Percentiles rank a stretch among this genome's conserved stretches.
phyloP scores from a whole-genome alignment of 768 basidiomycete species.

The Pulveroboletus sp. region DNA sequence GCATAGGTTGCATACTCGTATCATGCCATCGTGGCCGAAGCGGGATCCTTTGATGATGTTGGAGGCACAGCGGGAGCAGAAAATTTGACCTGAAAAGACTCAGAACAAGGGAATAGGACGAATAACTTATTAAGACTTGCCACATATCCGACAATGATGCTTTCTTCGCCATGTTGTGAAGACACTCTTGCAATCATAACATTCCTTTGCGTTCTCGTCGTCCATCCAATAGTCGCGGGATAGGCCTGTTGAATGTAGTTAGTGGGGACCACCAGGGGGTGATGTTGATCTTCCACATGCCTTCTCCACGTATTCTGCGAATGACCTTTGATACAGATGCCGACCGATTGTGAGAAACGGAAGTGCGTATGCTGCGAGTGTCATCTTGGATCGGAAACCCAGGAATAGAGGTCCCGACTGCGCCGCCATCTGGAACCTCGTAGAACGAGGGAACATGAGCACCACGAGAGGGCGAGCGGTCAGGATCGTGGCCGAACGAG shows the following conservation, averaged over 20 bases:
- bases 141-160: conserved; percentile 97
- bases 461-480: conserved; percentile 51
- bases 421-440: conserved; percentile 51
- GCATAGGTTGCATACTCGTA: conserved; percentile 94
- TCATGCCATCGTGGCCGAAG: conserved; percentile 92
- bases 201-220: conserved; percentile 91
- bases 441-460: conserved; percentile 47
- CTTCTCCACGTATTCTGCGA: conserved; percentile 85
- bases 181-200: conserved; percentile 90
- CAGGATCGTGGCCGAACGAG: conserved; percentile 62
- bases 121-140: conserved; percentile 36
- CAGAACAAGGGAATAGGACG: neutral
- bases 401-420: conserved; percentile 75
- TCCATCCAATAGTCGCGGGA: conserved; percentile 99
- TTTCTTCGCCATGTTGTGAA: conserved; percentile 94
- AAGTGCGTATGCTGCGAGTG: conserved; percentile 78
- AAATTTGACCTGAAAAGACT: conserved; percentile 76
- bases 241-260: conserved; percentile 46
- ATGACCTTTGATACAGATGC: conserved; percentile 91
- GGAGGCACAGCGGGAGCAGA: conserved; percentile 94
- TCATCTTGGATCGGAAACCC: conserved; percentile 93
- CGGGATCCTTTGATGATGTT: conserved; percentile 93
- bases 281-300: conserved; percentile 32
- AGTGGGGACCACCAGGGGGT: conserved; percentile 1
- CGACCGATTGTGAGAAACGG: conserved; percentile 64